A percentile compares a stretch with the other conserved stretches of the same genome.
Conservation (phyloP, 306 rosid genomes). For the Hippophae rhamnoides region DNA sequence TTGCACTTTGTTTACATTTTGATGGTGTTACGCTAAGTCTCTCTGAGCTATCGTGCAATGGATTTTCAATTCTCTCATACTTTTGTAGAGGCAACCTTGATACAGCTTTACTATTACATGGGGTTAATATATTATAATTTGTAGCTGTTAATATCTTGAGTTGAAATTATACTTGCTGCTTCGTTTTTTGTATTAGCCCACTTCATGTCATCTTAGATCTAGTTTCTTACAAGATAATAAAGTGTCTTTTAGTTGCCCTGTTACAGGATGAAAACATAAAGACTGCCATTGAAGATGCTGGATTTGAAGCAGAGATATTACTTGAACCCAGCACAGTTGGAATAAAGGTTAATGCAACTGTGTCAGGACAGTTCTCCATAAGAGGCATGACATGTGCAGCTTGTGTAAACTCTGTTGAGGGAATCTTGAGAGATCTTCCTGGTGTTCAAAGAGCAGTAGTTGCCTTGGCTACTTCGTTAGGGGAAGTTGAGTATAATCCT, state of each 20-base stretch:
- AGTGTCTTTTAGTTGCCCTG: constrained; percentile 15
- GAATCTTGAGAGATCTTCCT: constrained; percentile 65
- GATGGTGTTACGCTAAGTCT: neutral
- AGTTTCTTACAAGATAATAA: constrained; percentile 11
- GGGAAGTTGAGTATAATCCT: constrained; percentile 91
- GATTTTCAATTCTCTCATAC: neutral
- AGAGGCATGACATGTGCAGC: constrained; percentile 99
- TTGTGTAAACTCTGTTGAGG: constrained; percentile 91
- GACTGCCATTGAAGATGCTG: constrained; percentile 93
- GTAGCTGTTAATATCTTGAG: too few species aligned
- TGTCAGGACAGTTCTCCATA: constrained; percentile 78
- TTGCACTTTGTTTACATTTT: neutral
- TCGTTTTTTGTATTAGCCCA: too few species aligned
- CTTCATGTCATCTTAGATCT: neutral
- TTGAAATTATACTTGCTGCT: too few species aligned
- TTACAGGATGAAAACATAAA: constrained; percentile 73
- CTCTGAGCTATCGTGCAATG: neutral
- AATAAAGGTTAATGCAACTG: constrained; percentile 43
- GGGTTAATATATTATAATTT: too few species aligned
- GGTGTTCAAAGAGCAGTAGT: constrained; percentile 89
- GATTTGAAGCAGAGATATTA: constrained; percentile 88
- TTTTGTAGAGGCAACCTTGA: neutral
- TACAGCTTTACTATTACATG: too few species aligned
- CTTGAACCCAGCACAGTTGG: constrained; percentile 57
- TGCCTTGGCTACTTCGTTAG: constrained; percentile 84